Base-by-base conservation (phyloP, 805 yeast genomes). In the Peterozyma toletana region DNA sequence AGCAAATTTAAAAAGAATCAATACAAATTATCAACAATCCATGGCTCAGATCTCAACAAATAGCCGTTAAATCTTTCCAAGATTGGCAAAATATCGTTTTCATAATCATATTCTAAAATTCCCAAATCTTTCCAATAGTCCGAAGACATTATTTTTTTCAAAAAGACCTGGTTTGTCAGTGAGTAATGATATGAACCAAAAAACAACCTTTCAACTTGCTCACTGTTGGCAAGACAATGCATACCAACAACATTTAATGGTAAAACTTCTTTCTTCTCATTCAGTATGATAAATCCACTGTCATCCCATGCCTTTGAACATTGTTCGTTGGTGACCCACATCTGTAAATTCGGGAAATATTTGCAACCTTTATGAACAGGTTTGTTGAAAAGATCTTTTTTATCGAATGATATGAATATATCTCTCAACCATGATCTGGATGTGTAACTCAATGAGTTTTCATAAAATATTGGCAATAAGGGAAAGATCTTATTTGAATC, bases 401-500 rank as follows among this genome's bases (percentile, higher is more conserved):
- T 39, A 13, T 42, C 40, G 37, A 39, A 44, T 14, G 39, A 43
- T 13, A 44, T 37, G 9, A 44, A 30, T 17, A 40, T 10, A 17
- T 44, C 40, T 10, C 41, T 15, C 13, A 30, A 37, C 43, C 43
- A 44, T 17, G 39, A 39, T 18, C 40, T 21, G 11, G 47, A 43
- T 5, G 39, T 13, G 37, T 40, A 40, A 37, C 38, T 33, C 5
- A 37, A 11, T 17, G 40, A 30, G n/a, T 44, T 44, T 48, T 78
- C 82, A 39, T 69, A 71, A 11, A 58, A 52, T 0, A 79, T 63
- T 31, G 62, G 50, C 9, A 60, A 53, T 46, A 79, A 56, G 3
- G 81, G 80, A 4, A 66, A 60, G 27, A 78, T 42, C 43, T 73
- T 74, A 1, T 64, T 59, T 35, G 66, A 52, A 3, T 44, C 30